These are phyloP conservation scores for Luvunga scandens DNA, from an alignment of 345 rosid species.

Conservation along the genomic window DNA sequence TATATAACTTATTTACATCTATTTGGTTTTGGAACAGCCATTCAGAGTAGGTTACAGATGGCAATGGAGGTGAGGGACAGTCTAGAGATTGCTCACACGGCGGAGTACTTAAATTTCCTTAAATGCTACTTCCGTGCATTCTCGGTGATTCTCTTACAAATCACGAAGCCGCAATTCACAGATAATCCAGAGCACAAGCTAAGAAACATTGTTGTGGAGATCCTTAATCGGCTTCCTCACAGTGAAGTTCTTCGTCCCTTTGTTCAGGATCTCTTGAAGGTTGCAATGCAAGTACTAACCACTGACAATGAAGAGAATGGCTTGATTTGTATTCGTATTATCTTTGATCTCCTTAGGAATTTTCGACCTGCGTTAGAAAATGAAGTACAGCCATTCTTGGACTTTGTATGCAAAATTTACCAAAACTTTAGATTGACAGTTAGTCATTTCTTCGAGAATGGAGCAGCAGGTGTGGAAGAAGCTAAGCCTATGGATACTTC, in stretches of 20 bases:
- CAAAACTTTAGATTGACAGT: conserved; percentile 81
- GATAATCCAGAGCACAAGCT: conserved; percentile 94
- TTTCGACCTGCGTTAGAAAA: conserved; percentile 88
- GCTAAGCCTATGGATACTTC: conserved; percentile 82
- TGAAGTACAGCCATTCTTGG: conserved; percentile 95
- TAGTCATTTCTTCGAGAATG: conserved; percentile 81
- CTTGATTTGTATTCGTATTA: conserved; percentile 86
- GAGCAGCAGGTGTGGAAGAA: conserved; percentile 50
- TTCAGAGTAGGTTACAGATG: conserved; percentile 77
- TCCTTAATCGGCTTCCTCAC: conserved; percentile 91
- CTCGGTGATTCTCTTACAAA: conserved; percentile 68
- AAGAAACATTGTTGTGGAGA: conserved; percentile 86
- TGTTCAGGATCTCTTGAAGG: conserved; percentile 94
- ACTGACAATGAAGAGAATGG: conserved; percentile 96
- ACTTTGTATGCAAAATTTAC: conserved; percentile 94
- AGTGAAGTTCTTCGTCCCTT: conserved; percentile 98
- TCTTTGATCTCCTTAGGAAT: conserved; percentile 91
- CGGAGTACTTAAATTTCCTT: conserved; percentile 91
- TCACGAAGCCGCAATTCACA: conserved; percentile 73
- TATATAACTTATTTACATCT: background rate
- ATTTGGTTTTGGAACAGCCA: conserved; percentile 46
- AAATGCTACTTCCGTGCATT: conserved; percentile 94
- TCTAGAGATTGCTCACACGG: conserved; percentile 95
- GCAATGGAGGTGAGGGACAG: conserved; percentile 97
- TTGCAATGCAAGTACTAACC: conserved; percentile 96